phyloP scores from a whole-genome alignment of 768 basidiomycete species.

The Serendipita sp. region DNA sequence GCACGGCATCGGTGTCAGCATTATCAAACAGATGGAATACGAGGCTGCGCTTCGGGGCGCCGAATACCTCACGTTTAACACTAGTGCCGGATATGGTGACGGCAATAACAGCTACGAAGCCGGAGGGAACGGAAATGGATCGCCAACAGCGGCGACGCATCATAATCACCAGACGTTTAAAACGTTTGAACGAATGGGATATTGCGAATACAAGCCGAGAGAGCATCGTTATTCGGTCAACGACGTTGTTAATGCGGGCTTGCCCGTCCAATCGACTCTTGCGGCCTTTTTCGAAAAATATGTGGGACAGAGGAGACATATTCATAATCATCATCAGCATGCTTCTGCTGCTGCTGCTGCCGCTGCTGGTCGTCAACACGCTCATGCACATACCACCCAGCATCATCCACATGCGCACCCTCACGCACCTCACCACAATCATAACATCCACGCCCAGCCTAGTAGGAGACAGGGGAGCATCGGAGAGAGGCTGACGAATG shows the following conservation, averaged over 20 bases:
- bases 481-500: no score
- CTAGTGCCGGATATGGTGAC: background rate
- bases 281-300: slow-evolving; percentile 4
- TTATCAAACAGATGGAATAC: slow-evolving; percentile 1
- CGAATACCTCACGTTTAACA: background rate
- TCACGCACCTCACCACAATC: no score
- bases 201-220: slow-evolving; percentile 4
- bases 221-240: background rate
- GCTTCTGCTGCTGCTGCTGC: background rate
- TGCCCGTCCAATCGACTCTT: background rate
- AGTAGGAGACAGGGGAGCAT: no score
- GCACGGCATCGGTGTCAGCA: background rate
- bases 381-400: no score
- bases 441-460: no score
- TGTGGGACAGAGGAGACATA: background rate
- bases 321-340: background rate
- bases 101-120: no score
- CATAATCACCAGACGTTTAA: background rate
- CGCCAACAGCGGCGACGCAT: background rate
- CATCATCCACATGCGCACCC: no score
- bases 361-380: no score
- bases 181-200: background rate
- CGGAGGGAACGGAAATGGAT: no score
- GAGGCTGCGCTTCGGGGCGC: background rate
- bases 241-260: slow-evolving; percentile 4